Conservation (phyloP, 345 rosid species). For the thale cress (Arabidopsis thaliana) region TAIR10.1 NC_003076.8:5782001-5782500, state of each 20-base stretch:
- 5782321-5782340: constrained; percentile 51
- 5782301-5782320: constrained; percentile 52
- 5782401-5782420: constrained; percentile 66
- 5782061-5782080: constrained; percentile 31
- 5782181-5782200: constrained; percentile 53
- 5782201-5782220: constrained; percentile 48
- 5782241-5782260: not conserved
- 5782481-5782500: constrained; percentile 38
- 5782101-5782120: not conserved
- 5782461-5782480: constrained; percentile 37
- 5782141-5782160: constrained; percentile 52
- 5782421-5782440: constrained; percentile 41
- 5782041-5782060: not conserved
- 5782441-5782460: constrained; percentile 47
- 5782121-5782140: constrained; percentile 43
- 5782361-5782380: constrained; percentile 52
- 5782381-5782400: constrained; percentile 56
- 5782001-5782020: not conserved
- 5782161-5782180: constrained; percentile 55
- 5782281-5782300: constrained; percentile 60
- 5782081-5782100: not conserved
- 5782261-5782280: constrained; percentile 35
- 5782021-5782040: not conserved
- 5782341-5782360: constrained; percentile 40
- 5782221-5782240: constrained; percentile 47